A percentile compares a stretch with the other conserved stretches of the same genome.
These are phyloP conservation scores for Daldinia vernicosa DNA, from an alignment of 495 filamentous ascomycete species.

Conservation along the genomic window DNA sequence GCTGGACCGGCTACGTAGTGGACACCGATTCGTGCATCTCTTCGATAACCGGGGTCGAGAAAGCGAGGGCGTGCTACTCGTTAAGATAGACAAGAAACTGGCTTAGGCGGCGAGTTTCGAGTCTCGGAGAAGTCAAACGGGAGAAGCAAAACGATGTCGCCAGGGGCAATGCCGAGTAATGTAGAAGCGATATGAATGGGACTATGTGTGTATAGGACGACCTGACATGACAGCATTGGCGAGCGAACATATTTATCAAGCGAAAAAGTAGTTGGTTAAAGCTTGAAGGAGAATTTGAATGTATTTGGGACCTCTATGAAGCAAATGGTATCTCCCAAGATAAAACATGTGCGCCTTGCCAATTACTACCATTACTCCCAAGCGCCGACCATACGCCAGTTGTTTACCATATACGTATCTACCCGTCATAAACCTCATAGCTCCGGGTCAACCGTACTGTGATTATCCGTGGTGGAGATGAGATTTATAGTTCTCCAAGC, in stretches of 20 bases:
- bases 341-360: background rate
- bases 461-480: slow-evolving; percentile 52
- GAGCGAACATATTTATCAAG: slow-evolving; percentile 10
- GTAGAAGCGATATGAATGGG: background rate
- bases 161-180: background rate
- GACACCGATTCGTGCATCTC: slow-evolving; percentile 80
- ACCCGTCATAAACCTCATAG: slow-evolving; percentile 26
- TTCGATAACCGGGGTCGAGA: slow-evolving; percentile 68
- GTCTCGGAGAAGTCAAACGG: background rate
- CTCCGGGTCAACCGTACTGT: slow-evolving; percentile 48
- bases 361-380: background rate
- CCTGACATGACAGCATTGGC: slow-evolving; percentile 9
- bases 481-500: slow-evolving; percentile 41
- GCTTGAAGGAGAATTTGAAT: background rate
- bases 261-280: slow-evolving; percentile 12
- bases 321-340: slow-evolving; percentile 5
- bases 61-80: slow-evolving; percentile 71
- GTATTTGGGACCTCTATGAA: slow-evolving; percentile 7
- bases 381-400: slow-evolving; percentile 12
- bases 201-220: background rate
- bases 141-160: background rate
- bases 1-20: slow-evolving; percentile 77
- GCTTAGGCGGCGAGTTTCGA: slow-evolving; percentile 38
- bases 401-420: background rate
- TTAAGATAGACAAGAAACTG: slow-evolving; percentile 70